phyloP scores from a whole-genome alignment of 1,284 basidiomycete genomes.

The Mycosarcoma mackinlayi region DNA sequence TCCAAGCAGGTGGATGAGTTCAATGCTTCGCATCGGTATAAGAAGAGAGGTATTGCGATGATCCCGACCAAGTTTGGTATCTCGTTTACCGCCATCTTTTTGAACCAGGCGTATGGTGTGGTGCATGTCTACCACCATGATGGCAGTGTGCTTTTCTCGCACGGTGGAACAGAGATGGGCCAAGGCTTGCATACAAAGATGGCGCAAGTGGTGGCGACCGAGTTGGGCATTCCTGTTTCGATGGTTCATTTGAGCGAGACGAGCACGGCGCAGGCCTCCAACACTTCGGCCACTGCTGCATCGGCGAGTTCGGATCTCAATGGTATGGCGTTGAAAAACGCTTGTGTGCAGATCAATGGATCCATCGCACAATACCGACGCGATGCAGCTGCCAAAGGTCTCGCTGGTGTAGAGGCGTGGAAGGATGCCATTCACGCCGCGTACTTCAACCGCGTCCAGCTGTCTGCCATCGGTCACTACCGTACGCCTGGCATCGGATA shows the following conservation, averaged over 20 bases:
- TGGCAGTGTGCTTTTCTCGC: constrained; percentile 57
- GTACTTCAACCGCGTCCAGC: constrained; percentile 66
- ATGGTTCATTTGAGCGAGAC: constrained; percentile 63
- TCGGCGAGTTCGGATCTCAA: constrained; percentile 58
- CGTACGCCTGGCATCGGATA: constrained; percentile 67
- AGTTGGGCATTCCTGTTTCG: constrained; percentile 64
- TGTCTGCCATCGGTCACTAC: constrained; percentile 68
- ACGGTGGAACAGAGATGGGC: constrained; percentile 68
- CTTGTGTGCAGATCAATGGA: constrained; percentile 68
- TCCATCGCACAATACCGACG: constrained; percentile 53
- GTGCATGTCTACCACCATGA: constrained; percentile 68
- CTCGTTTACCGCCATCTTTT: constrained; percentile 65
- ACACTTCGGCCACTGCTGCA: constrained; percentile 67
- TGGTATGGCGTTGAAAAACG: constrained; percentile 65
- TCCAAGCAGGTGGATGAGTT: constrained; percentile 63
- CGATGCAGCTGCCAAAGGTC: constrained; percentile 33
- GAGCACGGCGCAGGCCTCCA: constrained; percentile 65
- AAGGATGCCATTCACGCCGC: constrained; percentile 63
- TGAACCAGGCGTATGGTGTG: constrained; percentile 68
- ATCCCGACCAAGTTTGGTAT: constrained; percentile 69
- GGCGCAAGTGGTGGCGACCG: constrained; percentile 67
- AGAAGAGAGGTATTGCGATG: constrained; percentile 67
- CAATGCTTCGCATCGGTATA: constrained; percentile 65
- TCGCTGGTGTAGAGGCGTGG: constrained; percentile 49
- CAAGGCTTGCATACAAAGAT: constrained; percentile 68